phyloP scores from a whole-genome alignment of 305 asterid genomes.

The Fraxinus xanthoxyloides region DNA sequence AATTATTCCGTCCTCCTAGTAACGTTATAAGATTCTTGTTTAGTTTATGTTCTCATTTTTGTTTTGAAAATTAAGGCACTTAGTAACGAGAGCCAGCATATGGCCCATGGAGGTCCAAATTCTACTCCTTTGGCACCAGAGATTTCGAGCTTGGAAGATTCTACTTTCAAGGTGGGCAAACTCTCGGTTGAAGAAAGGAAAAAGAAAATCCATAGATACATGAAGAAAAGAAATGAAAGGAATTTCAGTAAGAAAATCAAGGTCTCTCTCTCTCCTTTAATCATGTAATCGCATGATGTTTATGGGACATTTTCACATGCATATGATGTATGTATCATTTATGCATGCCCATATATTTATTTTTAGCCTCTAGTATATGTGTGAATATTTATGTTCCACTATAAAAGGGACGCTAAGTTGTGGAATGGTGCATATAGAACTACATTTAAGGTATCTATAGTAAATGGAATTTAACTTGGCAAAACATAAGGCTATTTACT shows the following conservation, averaged over 20 bases:
- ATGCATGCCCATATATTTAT: background rate
- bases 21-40: background rate
- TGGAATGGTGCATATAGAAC: background rate
- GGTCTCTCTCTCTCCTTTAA: slow-evolving; percentile 33
- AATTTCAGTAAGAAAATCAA: slow-evolving; percentile 95
- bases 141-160: slow-evolving; percentile 78
- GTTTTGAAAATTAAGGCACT: slow-evolving; percentile 36
- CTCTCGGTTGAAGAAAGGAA: slow-evolving; percentile 81
- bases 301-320: background rate
- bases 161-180: slow-evolving; percentile 63
- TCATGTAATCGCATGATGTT: background rate
- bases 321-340: background rate
- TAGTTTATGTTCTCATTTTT: background rate
- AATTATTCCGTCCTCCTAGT: background rate
- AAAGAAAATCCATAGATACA: slow-evolving; percentile 75
- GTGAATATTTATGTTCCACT: background rate
- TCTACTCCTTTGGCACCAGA: slow-evolving; percentile 51
- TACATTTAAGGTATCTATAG: background rate
- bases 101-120: slow-evolving; percentile 46
- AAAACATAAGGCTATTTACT: background rate
- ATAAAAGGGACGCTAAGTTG: background rate
- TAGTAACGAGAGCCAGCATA: slow-evolving; percentile 53
- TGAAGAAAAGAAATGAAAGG: slow-evolving; percentile 88
- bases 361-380: background rate
- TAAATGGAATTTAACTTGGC: background rate